Base-by-base conservation (phyloP, 805 yeast species). In the Saturnispora halmiae region DNA sequence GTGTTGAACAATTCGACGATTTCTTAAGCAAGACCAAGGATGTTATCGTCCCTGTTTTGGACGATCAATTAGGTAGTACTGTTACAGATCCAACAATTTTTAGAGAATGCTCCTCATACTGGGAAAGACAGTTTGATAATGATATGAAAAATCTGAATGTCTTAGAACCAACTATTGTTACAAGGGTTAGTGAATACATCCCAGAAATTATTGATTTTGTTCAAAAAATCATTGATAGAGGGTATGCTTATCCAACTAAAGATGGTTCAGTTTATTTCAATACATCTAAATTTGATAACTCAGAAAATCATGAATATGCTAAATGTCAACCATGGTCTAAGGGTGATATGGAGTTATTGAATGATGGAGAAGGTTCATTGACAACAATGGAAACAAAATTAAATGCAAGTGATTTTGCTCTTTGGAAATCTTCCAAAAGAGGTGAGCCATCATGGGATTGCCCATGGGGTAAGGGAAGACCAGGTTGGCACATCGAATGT, bases 401-500 rank as follows among this genome's bases (percentile, higher is more conserved):
- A 51, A 79, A 77, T 41, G 61, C 82, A 2, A 82, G 84, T 18
- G 98, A 92, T 61, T 92, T 92, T 63, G 98, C 98, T 1, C 70
- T 92, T 27, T 92, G 98, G 98, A 92, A 92, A 59, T 77, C 88
- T 0, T 82, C 95, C 6, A 92, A 92, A 59, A 90, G 95, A 6
- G 98, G 98, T 52, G 98, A 92, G 65, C 98, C 98, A 19, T 73
- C 77, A 36, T 92, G 97, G 97, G 74, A 70, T 5, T 85, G 96
- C 2, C 88, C 90, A 21, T 92, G 97, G 97, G 98, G 98, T 20
- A 69, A 69, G 44, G 98, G 98, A 40, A 80, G 98, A 60, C 98
- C 98, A 11, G 98, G 98, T 4, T 92, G 98, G 98, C 98, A 92
- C 60, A 92, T 92, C 60, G 98, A 92, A 65, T 92, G 98, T 72